phyloP scores from a whole-genome alignment of 2,329 filamentous ascomycete species.

The Trichoderma endophyticum region DNA sequence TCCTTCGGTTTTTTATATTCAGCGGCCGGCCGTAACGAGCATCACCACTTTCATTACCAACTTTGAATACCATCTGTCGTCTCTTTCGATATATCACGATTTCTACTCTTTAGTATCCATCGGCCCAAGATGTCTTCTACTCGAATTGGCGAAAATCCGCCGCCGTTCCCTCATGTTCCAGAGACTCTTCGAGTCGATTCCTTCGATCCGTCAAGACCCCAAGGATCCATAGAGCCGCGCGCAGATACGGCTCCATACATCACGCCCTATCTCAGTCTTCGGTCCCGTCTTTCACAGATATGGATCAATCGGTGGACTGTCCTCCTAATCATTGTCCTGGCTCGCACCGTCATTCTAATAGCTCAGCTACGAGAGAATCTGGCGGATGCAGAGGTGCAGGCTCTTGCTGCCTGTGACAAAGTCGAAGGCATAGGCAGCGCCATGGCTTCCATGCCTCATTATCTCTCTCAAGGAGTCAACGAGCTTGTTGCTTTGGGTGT shows the following conservation, averaged over 20 bases:
- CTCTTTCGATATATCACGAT: slow-evolving; percentile 28
- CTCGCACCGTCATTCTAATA: slow-evolving; percentile 74
- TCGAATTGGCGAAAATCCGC: slow-evolving; percentile 31
- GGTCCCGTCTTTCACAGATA: slow-evolving; percentile 85
- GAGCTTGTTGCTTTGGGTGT: slow-evolving; percentile 76
- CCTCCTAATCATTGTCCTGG: slow-evolving; percentile 79
- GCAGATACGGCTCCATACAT: slow-evolving; percentile 64
- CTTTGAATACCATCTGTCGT: slow-evolving; percentile 7
- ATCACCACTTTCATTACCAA: background rate
- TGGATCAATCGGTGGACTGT: slow-evolving; percentile 99
- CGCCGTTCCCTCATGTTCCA: slow-evolving; percentile 38
- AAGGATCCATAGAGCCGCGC: slow-evolving; percentile 31
- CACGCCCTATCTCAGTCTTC: slow-evolving; percentile 89
- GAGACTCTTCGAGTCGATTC: slow-evolving; percentile 37
- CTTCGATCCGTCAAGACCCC: slow-evolving; percentile 35
- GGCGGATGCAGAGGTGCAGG: slow-evolving; percentile 71
- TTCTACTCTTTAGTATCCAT: background rate
- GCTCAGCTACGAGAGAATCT: slow-evolving; percentile 71
- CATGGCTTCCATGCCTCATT: slow-evolving; percentile 98
- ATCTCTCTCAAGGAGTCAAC: slow-evolving; percentile 86
- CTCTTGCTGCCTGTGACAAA: slow-evolving; percentile 82
- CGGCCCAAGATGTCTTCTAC: slow-evolving; percentile 36
- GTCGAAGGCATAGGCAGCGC: slow-evolving; percentile 91
- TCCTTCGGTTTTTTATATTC: background rate
- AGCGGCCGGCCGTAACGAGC: slow-evolving; percentile 19